Percentiles rank a stretch among this genome's conserved stretches.
Conservation (phyloP, 2,329 filamentous ascomycete genomes). For the Fusarium fracticaudum region DNA sequence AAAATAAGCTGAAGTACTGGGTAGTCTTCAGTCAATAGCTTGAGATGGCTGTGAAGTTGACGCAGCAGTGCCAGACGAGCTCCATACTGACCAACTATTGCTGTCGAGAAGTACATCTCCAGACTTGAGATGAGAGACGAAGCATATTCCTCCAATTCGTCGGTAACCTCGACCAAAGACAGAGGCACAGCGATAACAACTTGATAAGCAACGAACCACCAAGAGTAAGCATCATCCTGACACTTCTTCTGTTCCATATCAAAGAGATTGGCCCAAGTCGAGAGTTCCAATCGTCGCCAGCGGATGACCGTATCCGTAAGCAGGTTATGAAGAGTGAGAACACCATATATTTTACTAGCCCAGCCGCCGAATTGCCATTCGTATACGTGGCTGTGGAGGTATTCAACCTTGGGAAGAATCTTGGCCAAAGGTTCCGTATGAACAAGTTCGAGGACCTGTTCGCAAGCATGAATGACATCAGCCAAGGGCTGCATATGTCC, state of each 20-base stretch:
- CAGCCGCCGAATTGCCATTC: conserved; percentile 93
- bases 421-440: conserved; percentile 87
- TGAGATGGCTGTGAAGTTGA: conserved; percentile 72
- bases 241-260: conserved; percentile 84
- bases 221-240: conserved; percentile 80
- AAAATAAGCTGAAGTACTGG: conserved; percentile 66
- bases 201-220: conserved; percentile 98
- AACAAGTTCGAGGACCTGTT: conserved; percentile 77
- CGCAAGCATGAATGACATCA: conserved; percentile 80
- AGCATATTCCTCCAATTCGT: conserved; percentile 71
- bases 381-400: conserved; percentile 83
- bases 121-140: conserved; percentile 78
- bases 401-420: conserved; percentile 86
- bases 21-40: conserved; percentile 68
- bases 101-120: conserved; percentile 79
- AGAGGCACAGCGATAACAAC: conserved; percentile 81
- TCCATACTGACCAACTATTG: conserved; percentile 83
- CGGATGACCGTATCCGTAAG: conserved; percentile 83
- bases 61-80: conserved; percentile 76
- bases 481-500: conserved; percentile 78
- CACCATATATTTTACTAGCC: conserved; percentile 82
- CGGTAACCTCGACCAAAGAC: conserved; percentile 66
- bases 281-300: conserved; percentile 91
- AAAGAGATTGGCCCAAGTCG: conserved; percentile 90
- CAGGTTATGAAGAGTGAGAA: conserved; percentile 75